Conservation (phyloP, 164 flowering plant species). For the Vitis amurensis region DNA sequence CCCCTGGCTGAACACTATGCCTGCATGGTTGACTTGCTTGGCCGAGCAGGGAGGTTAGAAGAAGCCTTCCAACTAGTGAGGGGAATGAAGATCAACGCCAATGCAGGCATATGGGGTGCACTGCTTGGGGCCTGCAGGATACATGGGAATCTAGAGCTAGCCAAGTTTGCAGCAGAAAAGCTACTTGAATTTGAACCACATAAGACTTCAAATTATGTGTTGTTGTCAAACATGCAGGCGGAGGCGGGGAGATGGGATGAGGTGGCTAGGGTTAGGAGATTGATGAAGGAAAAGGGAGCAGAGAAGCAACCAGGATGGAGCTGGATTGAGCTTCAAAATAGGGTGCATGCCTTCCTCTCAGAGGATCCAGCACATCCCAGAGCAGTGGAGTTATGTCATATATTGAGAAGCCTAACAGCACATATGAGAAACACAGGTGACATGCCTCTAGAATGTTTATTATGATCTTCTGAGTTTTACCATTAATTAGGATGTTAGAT, state of each 20-base stretch:
- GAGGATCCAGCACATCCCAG: conserved; percentile 7
- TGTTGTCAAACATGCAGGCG: conserved; percentile 27
- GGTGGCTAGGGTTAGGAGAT: conserved; percentile 18
- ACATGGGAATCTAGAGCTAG: conserved; percentile 26
- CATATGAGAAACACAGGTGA: conserved; percentile 8
- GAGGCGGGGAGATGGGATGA: conserved; percentile 32
- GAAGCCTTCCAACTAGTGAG: conserved; percentile 28
- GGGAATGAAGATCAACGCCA: conserved; percentile 19
- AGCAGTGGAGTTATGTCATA: conserved; percentile 4
- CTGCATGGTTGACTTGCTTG: conserved; percentile 30
- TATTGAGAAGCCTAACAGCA: conserved; percentile 13
- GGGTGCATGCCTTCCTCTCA: conserved; percentile 17
- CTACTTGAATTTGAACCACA: conserved; percentile 27
- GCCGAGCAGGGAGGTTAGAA: conserved; percentile 28
- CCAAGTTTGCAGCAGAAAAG: conserved; percentile 25
- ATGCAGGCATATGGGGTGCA: conserved; percentile 33
- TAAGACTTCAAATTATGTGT: conserved; percentile 20
- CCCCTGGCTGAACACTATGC: conserved; percentile 32
- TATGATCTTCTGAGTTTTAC: too few species aligned
- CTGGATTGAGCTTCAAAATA: conserved; percentile 21
- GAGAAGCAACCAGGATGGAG: conserved; percentile 30
- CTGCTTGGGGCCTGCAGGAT: conserved; percentile 28
- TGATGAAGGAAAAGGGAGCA: conserved; percentile 11
- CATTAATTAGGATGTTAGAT: too few species aligned
- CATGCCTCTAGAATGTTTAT: background rate